Conservation (phyloP, 148 eudicot genomes). For the Rhododendron kiyosumense region DNA sequence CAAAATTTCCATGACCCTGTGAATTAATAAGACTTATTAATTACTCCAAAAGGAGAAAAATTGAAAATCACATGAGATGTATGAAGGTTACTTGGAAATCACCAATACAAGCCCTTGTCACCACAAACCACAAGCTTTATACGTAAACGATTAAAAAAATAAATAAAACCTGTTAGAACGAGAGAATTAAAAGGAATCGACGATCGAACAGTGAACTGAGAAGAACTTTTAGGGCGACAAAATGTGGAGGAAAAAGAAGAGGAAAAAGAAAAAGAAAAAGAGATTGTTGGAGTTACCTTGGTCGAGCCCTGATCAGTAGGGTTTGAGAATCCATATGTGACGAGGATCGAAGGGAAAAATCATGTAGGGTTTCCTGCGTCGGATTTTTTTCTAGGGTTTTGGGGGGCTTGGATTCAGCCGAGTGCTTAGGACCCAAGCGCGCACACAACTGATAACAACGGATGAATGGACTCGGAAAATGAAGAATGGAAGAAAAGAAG, state of each 20-base stretch:
- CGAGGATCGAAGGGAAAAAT: slow-evolving; percentile 1
- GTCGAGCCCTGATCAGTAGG: slow-evolving; percentile 20
- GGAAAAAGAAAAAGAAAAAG: background rate
- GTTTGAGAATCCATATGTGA: slow-evolving; percentile 21
- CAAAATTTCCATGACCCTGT: background rate
- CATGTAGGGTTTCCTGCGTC: background rate
- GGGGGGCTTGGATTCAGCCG: background rate
- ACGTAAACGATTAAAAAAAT: background rate
- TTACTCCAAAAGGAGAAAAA: background rate
- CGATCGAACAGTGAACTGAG: slow-evolving; percentile 5
- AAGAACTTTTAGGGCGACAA: background rate
- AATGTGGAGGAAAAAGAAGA: background rate
- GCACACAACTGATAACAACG: slow-evolving; percentile 18
- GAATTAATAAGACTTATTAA: background rate
- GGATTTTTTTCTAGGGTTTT: slow-evolving; percentile 14
- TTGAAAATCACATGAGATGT: background rate
- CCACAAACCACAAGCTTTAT: background rate
- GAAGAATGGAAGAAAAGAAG: slow-evolving; percentile 9
- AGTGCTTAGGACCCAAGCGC: slow-evolving; percentile 10
- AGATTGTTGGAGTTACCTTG: slow-evolving; percentile 23
- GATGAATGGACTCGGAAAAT: slow-evolving; percentile 36
- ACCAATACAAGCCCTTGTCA: background rate
- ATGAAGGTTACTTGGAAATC: background rate
- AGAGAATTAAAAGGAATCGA: background rate
- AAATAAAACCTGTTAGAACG: background rate